A percentile compares a stretch with the other conserved stretches of the same genome.
These are phyloP conservation scores for Saturnispora quitensis DNA, from an alignment of 805 yeast species.

Conservation along the genomic window DNA sequence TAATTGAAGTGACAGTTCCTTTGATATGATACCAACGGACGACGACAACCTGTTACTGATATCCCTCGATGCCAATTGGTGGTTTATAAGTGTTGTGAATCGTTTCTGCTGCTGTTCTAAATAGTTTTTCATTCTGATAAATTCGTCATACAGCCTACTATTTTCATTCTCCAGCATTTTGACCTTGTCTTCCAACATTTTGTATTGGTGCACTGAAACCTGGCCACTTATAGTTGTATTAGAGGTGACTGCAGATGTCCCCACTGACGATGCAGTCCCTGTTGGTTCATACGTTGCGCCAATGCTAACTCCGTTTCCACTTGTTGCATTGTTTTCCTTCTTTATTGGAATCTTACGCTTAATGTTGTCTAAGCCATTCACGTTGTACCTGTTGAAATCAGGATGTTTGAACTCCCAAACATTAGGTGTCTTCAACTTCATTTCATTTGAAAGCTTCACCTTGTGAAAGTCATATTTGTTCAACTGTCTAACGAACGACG, in stretches of 20 bases:
- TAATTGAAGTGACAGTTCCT: slow-evolving; percentile 25
- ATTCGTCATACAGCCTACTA: slow-evolving; percentile 23
- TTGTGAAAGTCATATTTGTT: slow-evolving; percentile 98
- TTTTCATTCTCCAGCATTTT: slow-evolving; percentile 24
- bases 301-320: background rate
- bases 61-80: slow-evolving; percentile 46
- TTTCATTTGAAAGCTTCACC: slow-evolving; percentile 63
- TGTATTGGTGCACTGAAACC: slow-evolving; percentile 20
- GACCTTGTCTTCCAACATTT: slow-evolving; percentile 22
- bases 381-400: slow-evolving; percentile 66
- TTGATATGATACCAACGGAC: background rate
- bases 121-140: slow-evolving; percentile 29
- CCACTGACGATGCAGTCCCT: background rate
- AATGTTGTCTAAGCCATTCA: slow-evolving; percentile 76
- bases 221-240: slow-evolving; percentile 5
- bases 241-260: background rate
- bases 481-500: slow-evolving; percentile 88
- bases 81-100: slow-evolving; percentile 56
- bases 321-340: slow-evolving; percentile 15
- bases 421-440: slow-evolving; percentile 56
- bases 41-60: slow-evolving; percentile 34
- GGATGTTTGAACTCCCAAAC: slow-evolving; percentile 93
- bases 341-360: slow-evolving; percentile 66
- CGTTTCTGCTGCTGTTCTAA: slow-evolving; percentile 40
- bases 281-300: background rate